A percentile compares a stretch with the other conserved stretches of the same genome.
Conservation (phyloP, 2,329 filamentous ascomycete species). For the Westerdykella ornata region DNA sequence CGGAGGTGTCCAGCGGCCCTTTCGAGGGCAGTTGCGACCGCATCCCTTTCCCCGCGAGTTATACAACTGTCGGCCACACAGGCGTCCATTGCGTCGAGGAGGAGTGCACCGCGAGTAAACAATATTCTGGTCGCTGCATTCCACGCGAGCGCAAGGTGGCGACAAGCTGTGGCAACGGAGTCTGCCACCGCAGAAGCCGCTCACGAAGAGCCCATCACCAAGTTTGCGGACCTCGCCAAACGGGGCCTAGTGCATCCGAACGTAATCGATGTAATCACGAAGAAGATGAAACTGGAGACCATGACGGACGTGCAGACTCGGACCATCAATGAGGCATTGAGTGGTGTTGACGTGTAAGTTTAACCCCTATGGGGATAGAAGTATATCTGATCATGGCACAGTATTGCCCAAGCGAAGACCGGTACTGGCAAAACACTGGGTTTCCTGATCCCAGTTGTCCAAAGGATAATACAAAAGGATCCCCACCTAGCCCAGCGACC, state of each 20-base stretch:
- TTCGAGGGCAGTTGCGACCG: conserved; percentile 25
- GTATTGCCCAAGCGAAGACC: conserved; percentile 85
- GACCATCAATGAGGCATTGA: conserved; percentile 73
- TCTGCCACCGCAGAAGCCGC: conserved; percentile 10
- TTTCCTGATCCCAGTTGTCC: conserved; percentile 79
- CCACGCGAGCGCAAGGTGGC: conserved; percentile 37
- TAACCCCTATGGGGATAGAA: neutral
- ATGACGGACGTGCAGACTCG: conserved; percentile 92
- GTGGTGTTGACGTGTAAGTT: conserved; percentile 74
- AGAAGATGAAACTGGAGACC: conserved; percentile 65
- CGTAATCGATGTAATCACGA: conserved; percentile 62
- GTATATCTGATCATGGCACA: conserved; percentile 14
- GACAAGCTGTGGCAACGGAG: conserved; percentile 26
- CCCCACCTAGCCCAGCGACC: conserved; percentile 51
- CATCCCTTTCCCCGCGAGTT: conserved; percentile 20
- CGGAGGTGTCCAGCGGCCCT: conserved; percentile 38
- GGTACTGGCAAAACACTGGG: conserved; percentile 95
- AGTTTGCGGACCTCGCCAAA: conserved; percentile 42
- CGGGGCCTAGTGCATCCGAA: conserved; percentile 52
- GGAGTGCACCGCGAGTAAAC: conserved; percentile 15
- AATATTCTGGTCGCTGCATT: conserved; percentile 25
- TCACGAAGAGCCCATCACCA: conserved; percentile 30
- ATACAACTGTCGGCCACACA: conserved; percentile 20
- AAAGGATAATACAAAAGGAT: conserved; percentile 64
- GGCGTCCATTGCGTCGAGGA: conserved; percentile 15